A percentile compares a stretch with the other conserved stretches of the same genome.
Evolutionary conservation across 202 grass and related monocot genomes (phyloP).

Genomic region (Panicum hallii): DNA sequence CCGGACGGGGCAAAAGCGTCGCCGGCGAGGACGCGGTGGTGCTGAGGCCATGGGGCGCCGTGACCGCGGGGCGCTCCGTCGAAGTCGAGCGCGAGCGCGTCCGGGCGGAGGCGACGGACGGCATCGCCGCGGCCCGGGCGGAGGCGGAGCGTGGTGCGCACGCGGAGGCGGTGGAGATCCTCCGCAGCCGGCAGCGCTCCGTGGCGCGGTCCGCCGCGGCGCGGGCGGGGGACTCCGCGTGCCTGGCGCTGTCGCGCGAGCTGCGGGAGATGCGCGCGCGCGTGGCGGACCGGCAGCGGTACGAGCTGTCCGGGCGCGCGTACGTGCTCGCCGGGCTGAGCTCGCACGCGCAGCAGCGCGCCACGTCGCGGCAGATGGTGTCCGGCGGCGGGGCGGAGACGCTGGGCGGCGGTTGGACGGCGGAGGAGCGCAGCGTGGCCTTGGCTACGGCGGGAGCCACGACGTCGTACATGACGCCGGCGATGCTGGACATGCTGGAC

Average conservation of each 20-base stretch:
- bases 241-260: conserved; percentile 52
- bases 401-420: conserved; percentile 7
- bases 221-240: conserved; percentile 50
- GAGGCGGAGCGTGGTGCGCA: conserved; percentile 67
- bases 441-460: conserved; percentile 34
- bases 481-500: conserved; percentile 65
- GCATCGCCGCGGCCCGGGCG: conserved; percentile 53
- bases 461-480: conserved; percentile 65
- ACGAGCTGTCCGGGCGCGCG: conserved; percentile 66
- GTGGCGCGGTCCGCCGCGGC: conserved; percentile 42
- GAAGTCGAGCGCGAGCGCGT: conserved; percentile 67
- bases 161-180: conserved; percentile 56
- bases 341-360: conserved; percentile 73
- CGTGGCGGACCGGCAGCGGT: conserved; percentile 52
- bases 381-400: background rate
- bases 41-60: conserved; percentile 31
- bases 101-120: conserved; percentile 57
- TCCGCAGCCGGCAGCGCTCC: conserved; percentile 38
- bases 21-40: conserved; percentile 53
- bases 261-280: conserved; percentile 63
- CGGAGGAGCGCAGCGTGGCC: conserved; percentile 22
- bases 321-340: conserved; percentile 72
- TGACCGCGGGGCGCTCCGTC: conserved; percentile 13
- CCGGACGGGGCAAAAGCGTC: conserved; percentile 34
- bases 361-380: conserved; percentile 58